A percentile compares a stretch with the other conserved stretches of the same genome.
phyloP scores from a whole-genome alignment of 2,329 filamentous ascomycete species.

The Aspergillus flavus region DNA sequence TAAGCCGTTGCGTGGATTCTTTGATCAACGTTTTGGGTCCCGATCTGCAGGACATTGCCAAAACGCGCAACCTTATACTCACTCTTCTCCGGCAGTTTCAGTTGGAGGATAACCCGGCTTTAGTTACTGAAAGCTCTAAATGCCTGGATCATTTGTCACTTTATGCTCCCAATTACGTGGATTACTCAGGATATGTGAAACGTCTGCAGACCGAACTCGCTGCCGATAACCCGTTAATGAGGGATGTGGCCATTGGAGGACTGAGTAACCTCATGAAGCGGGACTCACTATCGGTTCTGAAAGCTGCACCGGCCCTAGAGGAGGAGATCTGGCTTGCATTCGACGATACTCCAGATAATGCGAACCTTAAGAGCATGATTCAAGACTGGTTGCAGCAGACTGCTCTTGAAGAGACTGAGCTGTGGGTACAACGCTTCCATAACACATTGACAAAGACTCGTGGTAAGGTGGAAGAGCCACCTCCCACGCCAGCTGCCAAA shows the following conservation, averaged over 20 bases:
- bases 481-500: slow-evolving; percentile 40
- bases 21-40: slow-evolving; percentile 94
- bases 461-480: slow-evolving; percentile 59
- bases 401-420: slow-evolving; percentile 72
- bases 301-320: slow-evolving; percentile 76
- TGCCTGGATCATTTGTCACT: slow-evolving; percentile 90
- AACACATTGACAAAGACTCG: slow-evolving; percentile 86
- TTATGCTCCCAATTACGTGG: slow-evolving; percentile 85
- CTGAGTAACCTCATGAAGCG: slow-evolving; percentile 95
- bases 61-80: slow-evolving; percentile 88
- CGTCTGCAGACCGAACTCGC: slow-evolving; percentile 76
- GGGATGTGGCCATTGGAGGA: slow-evolving; percentile 81
- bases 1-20: slow-evolving; percentile 89
- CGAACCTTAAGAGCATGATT: slow-evolving; percentile 82
- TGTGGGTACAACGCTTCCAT: slow-evolving; percentile 91
- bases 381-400: slow-evolving; percentile 93
- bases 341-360: slow-evolving; percentile 74
- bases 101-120: slow-evolving; percentile 68
- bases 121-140: slow-evolving; percentile 75
- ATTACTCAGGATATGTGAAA: slow-evolving; percentile 81
- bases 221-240: slow-evolving; percentile 68
- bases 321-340: slow-evolving; percentile 90
- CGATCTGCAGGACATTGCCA: slow-evolving; percentile 88
- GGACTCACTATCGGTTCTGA: slow-evolving; percentile 79
- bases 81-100: slow-evolving; percentile 83